These are phyloP conservation scores for Ogataea salicorniae DNA, from an alignment of 805 yeast genomes.

Conservation along the genomic window DNA sequence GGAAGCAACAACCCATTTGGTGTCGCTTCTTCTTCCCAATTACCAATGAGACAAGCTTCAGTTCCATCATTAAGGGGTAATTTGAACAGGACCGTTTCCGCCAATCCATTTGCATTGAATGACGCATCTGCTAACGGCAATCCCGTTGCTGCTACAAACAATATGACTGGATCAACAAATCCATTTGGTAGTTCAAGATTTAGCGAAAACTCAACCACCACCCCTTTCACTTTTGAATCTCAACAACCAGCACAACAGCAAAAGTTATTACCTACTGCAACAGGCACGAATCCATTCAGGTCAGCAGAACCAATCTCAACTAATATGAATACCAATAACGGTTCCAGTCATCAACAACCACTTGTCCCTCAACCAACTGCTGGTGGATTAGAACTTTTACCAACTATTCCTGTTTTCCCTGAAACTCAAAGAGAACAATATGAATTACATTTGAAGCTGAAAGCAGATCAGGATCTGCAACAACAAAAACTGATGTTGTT, in stretches of 20 bases:
- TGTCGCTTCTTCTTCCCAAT: constrained; percentile 10
- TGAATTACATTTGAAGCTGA: constrained; percentile 15
- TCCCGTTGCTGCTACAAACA: not conserved
- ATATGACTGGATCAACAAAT: constrained; percentile 8
- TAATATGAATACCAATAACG: constrained; percentile 26
- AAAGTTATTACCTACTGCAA: constrained; percentile 19
- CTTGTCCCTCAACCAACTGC: constrained; percentile 55
- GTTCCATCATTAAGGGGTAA: constrained; percentile 18
- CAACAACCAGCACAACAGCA: constrained; percentile 4
- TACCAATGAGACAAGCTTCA: constrained; percentile 21
- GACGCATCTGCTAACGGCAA: constrained; percentile 1
- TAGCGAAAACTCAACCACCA: constrained; percentile 16
- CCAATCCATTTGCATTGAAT: constrained; percentile 28
- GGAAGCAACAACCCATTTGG: constrained; percentile 16
- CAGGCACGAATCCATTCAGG: constrained; percentile 62
- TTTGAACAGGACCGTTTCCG: constrained; percentile 17
- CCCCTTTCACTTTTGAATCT: constrained; percentile 15
- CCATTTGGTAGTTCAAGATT: constrained; percentile 27
- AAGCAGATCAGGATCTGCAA: constrained; percentile 19
- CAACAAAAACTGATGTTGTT: constrained; percentile 17
- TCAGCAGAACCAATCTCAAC: constrained; percentile 13
- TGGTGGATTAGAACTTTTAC: constrained; percentile 65
- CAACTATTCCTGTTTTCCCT: constrained; percentile 66
- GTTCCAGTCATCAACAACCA: constrained; percentile 11
- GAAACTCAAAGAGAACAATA: constrained; percentile 38